Percentiles rank a stretch among this genome's conserved stretches.
Conservation (phyloP, 1,284 basidiomycete species). For the Baeospora myosura region DNA sequence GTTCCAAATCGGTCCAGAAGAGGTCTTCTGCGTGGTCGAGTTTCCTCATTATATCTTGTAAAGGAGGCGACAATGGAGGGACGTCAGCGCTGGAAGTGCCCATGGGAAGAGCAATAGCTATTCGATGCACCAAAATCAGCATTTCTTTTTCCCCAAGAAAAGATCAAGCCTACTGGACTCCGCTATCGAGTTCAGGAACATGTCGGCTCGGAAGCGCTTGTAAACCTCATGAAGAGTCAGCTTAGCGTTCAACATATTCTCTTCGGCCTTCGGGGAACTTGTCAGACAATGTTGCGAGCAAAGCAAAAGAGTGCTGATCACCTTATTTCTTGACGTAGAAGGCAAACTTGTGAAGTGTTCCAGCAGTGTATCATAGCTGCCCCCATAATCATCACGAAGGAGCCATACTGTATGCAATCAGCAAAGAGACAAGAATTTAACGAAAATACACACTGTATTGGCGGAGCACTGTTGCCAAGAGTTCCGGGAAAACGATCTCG, state of each 20-base stretch:
- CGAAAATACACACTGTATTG: conserved; percentile 58
- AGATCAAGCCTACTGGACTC: conserved; percentile 64
- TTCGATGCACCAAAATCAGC: conserved; percentile 6
- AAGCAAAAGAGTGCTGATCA: conserved; percentile 21
- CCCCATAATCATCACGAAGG: conserved; percentile 52
- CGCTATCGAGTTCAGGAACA: conserved; percentile 79
- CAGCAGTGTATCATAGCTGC: conserved; percentile 49
- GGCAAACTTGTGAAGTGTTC: conserved; percentile 56
- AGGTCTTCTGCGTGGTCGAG: conserved; percentile 62
- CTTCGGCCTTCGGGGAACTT: conserved; percentile 50
- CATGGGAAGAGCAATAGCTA: conserved; percentile 82
- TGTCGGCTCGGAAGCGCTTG: conserved; percentile 71
- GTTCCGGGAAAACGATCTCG: conserved; percentile 60
- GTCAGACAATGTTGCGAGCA: conserved; percentile 1
- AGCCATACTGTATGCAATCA: conserved; percentile 55
- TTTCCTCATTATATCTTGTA: conserved; percentile 54
- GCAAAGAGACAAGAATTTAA: conserved; percentile 3
- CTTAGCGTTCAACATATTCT: conserved; percentile 65
- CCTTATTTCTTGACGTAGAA: conserved; percentile 50
- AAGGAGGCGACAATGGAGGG: conserved; percentile 32
- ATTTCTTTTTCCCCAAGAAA: neutral
- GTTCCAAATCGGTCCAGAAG: conserved; percentile 59
- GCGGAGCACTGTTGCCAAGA: conserved; percentile 62
- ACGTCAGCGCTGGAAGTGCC: conserved; percentile 51
- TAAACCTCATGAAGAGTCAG: conserved; percentile 72